phyloP scores from a whole-genome alignment of 768 basidiomycete species.

The Russula dissimulans region DNA sequence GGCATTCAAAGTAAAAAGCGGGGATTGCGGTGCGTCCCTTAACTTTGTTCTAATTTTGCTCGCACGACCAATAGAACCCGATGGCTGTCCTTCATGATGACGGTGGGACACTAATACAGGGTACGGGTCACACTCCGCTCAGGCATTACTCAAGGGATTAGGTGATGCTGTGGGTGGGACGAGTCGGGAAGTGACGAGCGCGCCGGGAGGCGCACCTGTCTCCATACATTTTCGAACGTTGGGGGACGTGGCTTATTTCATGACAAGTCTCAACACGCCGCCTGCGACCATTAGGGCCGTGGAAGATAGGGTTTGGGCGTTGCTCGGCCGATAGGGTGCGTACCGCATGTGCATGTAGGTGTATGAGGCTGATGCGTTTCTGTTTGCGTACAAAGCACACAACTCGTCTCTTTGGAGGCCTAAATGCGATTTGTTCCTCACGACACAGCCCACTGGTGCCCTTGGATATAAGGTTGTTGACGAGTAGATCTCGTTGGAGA shows the following conservation, averaged over 20 bases:
- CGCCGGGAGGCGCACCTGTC: constrained; percentile 48
- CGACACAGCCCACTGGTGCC: background rate
- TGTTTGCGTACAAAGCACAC: background rate
- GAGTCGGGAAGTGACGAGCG: constrained; percentile 27
- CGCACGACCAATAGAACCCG: background rate
- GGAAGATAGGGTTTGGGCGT: constrained; percentile 52
- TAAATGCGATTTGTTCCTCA: background rate
- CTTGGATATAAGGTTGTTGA: background rate
- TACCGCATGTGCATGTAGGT: background rate
- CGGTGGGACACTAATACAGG: constrained; percentile 26
- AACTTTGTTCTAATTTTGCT: background rate
- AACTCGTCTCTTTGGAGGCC: constrained; percentile 6
- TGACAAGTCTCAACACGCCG: constrained; percentile 75
- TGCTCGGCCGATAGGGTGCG: constrained; percentile 17
- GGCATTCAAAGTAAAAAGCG: constrained; percentile 61
- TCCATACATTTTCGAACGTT: constrained; percentile 79
- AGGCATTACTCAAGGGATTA: constrained; percentile 47
- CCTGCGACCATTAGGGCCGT: constrained; percentile 43
- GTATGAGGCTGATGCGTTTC: background rate
- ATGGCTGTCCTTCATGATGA: background rate
- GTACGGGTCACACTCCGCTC: constrained; percentile 54
- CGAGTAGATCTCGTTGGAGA: background rate
- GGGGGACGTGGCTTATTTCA: constrained; percentile 89
- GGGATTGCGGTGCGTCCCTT: constrained; percentile 38
- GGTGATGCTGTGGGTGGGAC: constrained; percentile 25